Evolutionary conservation across 768 basidiomycete species (phyloP), one percentile per base, ranked within the genome.

Genomic region (Termitomyces sp.): DNA sequence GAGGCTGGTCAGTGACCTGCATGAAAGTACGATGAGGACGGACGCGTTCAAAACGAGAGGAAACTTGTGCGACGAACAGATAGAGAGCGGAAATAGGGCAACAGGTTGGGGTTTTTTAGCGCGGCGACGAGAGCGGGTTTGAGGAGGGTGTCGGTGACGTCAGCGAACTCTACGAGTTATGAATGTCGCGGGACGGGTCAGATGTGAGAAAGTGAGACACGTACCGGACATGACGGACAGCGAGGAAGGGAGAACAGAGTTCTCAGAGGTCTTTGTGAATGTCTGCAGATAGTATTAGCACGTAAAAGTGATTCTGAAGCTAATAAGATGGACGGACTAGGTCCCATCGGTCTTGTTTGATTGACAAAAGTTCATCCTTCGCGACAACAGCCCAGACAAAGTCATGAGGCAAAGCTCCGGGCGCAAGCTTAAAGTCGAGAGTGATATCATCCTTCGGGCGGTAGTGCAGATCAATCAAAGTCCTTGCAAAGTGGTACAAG

Each of bases 321-420:
- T 50, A 57, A 48, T 53, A 53, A 36, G 1, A 47, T 32, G 32
- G n/a, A 80, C 88, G 69, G 60, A 96, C 94, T 72, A 96, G 73
- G 71, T 96, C 95, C 92, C 92, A 97, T 63, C 94, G 83, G 60
- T 80, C 74, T 59, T 86, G 79, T 72, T 86, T 88, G 68, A 93
- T 83, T 40, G 78, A 77, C 60, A 81, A 74, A 63, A 96, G 78
- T 65, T 92, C 89, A 60, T 88, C 84, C 77, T 96, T 97, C 38
- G 84, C 81, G 32, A 94, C 87, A 57, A 95, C 72, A 10, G 86
- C 93, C 87, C 89, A 97, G 4, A 96, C 91, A 70, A 86, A 94
- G 67, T 84, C 89, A 61, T 77, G 70, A 53, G 84, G 70, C 54
- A 87, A 71, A 40, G 76, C 73, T 57, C 74, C 77, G 63, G 81